Evolutionary conservation across 768 basidiomycete genomes (phyloP), one percentile per base, ranked within the genome.

Genomic region (Auricularia cornea): DNA sequence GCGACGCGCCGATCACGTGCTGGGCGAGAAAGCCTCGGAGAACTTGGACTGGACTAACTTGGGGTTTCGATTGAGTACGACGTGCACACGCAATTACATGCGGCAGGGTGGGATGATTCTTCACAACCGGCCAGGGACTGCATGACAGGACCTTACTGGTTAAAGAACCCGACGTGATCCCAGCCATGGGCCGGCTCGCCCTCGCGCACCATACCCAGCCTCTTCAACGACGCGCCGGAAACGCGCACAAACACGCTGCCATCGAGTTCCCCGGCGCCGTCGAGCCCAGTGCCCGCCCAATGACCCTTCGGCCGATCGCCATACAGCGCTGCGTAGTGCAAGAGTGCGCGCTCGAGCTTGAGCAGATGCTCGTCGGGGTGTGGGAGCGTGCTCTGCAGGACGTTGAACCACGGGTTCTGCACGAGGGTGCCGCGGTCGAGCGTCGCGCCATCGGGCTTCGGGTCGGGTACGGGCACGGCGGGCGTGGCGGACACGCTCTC

Each of bases 381-480:
- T 2, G 79, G 77, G 48, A 87, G 70, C 2, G 82, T 74, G 5
- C 77, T 78, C 59, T 84, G 76, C 33, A 88, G 69, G 63, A 89
- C 72, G 20, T 81, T 74, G 14, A 82, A 76, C 89, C 87, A 89
- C 2, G 82, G 77, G 65, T 88, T 85, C 14, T 84, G 80, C 23
- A 71, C 76, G 30, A 69, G 35, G 65, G 75, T 48, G 64, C 71
- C 66, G 66, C 68, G 52, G 59, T 70, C 62, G 23, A 65, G 35
- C 18, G 40, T 59, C 30, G 44, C 56, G 16, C 16, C 23, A 41
- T 65, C 48, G 8, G 76, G 70, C 3, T 52, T 66, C 1, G 68
- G 66, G 12, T 62, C 65, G 0, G 61, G 72, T 66, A 60, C 64
- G n/a, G 68, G 78, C 59, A 52, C 66, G 66, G 62, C 48, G 1